Evolutionary conservation across 495 filamentous ascomycete species (phyloP).

Genomic region (Aspergillus kassunensis): DNA sequence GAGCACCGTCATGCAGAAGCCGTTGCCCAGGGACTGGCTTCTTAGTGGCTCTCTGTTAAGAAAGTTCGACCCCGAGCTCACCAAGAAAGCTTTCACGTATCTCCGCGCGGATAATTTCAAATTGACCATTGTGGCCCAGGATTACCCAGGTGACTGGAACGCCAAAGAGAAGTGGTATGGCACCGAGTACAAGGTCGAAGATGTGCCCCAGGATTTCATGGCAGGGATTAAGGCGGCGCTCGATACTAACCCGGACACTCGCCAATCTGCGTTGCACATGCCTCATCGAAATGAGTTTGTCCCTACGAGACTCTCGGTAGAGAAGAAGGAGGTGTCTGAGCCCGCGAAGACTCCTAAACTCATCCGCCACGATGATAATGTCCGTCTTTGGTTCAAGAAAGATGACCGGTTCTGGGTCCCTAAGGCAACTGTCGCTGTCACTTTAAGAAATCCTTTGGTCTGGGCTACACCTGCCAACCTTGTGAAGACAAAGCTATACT

Average conservation of each 20-base stretch:
- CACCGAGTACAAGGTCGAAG: slow-evolving; percentile 84
- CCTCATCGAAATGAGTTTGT: slow-evolving; percentile 96
- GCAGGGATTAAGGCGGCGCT: slow-evolving; percentile 62
- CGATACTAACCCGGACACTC: slow-evolving; percentile 49
- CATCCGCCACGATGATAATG: slow-evolving; percentile 78
- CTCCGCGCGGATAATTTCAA: slow-evolving; percentile 88
- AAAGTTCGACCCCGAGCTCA: slow-evolving; percentile 71
- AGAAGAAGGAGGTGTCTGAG: slow-evolving; percentile 81
- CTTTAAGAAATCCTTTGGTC: slow-evolving; percentile 72
- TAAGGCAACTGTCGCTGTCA: slow-evolving; percentile 80
- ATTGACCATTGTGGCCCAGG: slow-evolving; percentile 73
- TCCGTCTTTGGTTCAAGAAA: slow-evolving; percentile 97
- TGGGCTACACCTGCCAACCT: slow-evolving; percentile 71
- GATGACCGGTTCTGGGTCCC: slow-evolving; percentile 99
- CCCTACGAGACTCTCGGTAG: slow-evolving; percentile 86
- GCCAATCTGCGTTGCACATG: slow-evolving; percentile 71
- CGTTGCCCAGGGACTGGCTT: slow-evolving; percentile 77
- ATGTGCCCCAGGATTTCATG: slow-evolving; percentile 74
- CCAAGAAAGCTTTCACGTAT: slow-evolving; percentile 69
- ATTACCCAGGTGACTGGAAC: slow-evolving; percentile 80
- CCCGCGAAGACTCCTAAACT: slow-evolving; percentile 74
- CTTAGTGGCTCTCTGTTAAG: slow-evolving; percentile 73
- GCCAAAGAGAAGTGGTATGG: slow-evolving; percentile 96
- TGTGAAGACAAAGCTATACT: slow-evolving; percentile 77
- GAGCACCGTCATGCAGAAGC: slow-evolving; percentile 84